These are phyloP conservation scores for Exophiala lecanii-corni DNA, from an alignment of 2,329 filamentous ascomycete species.

Conservation along the genomic window DNA sequence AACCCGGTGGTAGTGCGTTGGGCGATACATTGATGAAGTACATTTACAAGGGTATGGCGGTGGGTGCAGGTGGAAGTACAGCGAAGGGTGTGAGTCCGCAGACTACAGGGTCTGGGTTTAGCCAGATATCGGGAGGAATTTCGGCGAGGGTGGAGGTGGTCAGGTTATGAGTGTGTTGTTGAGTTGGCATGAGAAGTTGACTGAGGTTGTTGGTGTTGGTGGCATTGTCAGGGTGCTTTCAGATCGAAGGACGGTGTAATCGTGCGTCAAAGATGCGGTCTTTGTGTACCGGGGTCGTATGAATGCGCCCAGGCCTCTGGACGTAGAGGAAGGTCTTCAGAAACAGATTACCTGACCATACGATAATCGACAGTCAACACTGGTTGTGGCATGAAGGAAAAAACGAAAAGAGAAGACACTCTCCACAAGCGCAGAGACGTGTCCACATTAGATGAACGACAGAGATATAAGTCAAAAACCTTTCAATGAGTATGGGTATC, in stretches of 20 bases:
- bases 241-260: slow-evolving; percentile 83
- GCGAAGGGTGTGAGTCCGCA: slow-evolving; percentile 52
- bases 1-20: slow-evolving; percentile 74
- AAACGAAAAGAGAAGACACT: too few relatives aligned
- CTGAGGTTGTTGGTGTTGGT: slow-evolving; percentile 86
- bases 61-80: slow-evolving; percentile 15
- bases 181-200: slow-evolving; percentile 98
- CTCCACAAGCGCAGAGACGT: too few relatives aligned
- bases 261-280: too few relatives aligned
- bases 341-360: too few relatives aligned
- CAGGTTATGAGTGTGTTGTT: slow-evolving; percentile 93
- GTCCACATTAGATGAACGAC: too few relatives aligned
- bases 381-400: too few relatives aligned
- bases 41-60: slow-evolving; percentile 54
- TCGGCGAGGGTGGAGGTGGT: slow-evolving; percentile 65
- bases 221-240: slow-evolving; percentile 95
- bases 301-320: too few relatives aligned
- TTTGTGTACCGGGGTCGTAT: too few relatives aligned
- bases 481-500: too few relatives aligned
- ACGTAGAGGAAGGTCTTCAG: too few relatives aligned
- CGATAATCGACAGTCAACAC: too few relatives aligned
- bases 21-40: slow-evolving; percentile 98
- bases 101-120: slow-evolving; percentile 68
- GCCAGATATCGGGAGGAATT: slow-evolving; percentile 63
- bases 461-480: too few relatives aligned